These are phyloP conservation scores for Bacidia gigantensis DNA, from an alignment of 495 filamentous ascomycete species.

Conservation along the genomic window DNA sequence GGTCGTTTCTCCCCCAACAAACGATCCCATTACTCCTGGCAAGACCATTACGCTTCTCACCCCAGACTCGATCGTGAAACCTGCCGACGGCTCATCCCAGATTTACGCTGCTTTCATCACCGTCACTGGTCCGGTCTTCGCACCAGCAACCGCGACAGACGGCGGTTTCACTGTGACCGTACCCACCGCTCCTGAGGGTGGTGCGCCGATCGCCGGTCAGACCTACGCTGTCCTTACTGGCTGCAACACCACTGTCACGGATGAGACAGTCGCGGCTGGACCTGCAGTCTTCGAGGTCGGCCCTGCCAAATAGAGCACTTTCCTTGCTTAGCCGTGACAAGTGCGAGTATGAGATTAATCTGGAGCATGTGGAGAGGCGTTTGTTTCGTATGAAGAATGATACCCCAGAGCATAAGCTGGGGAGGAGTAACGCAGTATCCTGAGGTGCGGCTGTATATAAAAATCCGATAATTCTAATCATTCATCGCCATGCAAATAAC, in stretches of 20 bases:
- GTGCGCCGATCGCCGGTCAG: slow-evolving; percentile 22
- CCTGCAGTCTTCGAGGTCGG: slow-evolving; percentile 17
- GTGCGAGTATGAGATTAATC: neutral
- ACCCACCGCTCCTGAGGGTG: slow-evolving; percentile 19
- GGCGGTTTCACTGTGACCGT: slow-evolving; percentile 26
- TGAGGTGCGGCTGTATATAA: too few species aligned
- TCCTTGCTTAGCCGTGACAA: neutral
- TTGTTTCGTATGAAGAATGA: neutral
- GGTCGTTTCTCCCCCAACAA: slow-evolving; percentile 21
- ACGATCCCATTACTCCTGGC: slow-evolving; percentile 15
- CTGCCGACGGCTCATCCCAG: slow-evolving; percentile 15
- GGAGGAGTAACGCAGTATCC: too few species aligned
- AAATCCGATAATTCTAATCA: neutral
- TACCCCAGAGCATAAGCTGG: neutral
- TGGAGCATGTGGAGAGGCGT: neutral
- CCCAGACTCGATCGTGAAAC: slow-evolving; percentile 13
- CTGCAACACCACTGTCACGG: slow-evolving; percentile 19
- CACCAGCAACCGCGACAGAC: slow-evolving; percentile 16
- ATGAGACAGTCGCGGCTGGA: slow-evolving; percentile 19
- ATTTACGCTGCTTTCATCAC: slow-evolving; percentile 27
- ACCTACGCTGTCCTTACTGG: slow-evolving; percentile 27
- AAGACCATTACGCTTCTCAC: slow-evolving; percentile 18
- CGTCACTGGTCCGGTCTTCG: slow-evolving; percentile 27
- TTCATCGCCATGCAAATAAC: neutral
- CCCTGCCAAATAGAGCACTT: neutral